A percentile compares a stretch with the other conserved stretches of the same genome.
Conservation (phyloP, 257 asterid genomes). For the Lycium barbarum region DNA sequence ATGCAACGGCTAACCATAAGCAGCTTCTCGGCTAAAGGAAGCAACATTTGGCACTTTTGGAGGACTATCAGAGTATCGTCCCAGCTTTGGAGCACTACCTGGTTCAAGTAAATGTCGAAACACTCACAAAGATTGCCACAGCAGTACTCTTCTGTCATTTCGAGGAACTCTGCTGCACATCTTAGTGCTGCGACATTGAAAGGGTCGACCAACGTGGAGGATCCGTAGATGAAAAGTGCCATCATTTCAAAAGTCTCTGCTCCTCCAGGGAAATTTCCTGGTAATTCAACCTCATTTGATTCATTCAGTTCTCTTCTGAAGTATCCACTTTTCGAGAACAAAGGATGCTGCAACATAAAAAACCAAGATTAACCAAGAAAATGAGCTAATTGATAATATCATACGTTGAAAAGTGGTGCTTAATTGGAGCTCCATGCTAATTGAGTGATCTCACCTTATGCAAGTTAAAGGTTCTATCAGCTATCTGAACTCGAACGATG, state of each 20-base stretch:
- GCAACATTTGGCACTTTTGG: slow-evolving; percentile 56
- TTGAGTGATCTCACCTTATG: slow-evolving; percentile 58
- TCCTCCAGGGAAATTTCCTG: slow-evolving; percentile 71
- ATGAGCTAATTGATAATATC: background rate
- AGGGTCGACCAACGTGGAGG: slow-evolving; percentile 65
- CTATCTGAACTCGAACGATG: slow-evolving; percentile 58
- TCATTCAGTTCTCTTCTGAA: slow-evolving; percentile 59
- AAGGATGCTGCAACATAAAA: slow-evolving; percentile 52
- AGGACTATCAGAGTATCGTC: slow-evolving; percentile 67
- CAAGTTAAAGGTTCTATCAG: slow-evolving; percentile 61
- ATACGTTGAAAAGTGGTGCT: slow-evolving; percentile 6
- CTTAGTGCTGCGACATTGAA: slow-evolving; percentile 68
- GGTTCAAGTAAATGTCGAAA: slow-evolving; percentile 75
- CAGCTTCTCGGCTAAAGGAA: slow-evolving; percentile 69
- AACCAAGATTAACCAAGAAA: background rate
- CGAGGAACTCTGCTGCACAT: slow-evolving; percentile 76
- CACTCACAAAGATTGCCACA: slow-evolving; percentile 64
- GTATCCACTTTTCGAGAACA: slow-evolving; percentile 65
- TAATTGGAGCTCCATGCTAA: background rate
- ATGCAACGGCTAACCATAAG: slow-evolving; percentile 76
- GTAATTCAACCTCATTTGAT: slow-evolving; percentile 58
- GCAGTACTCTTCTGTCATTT: slow-evolving; percentile 56
- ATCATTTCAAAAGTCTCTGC: slow-evolving; percentile 66
- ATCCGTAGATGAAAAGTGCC: slow-evolving; percentile 73
- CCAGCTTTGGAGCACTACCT: slow-evolving; percentile 75